Conservation (phyloP, 306 rosid species). For the Hippophae tibetana region DNA sequence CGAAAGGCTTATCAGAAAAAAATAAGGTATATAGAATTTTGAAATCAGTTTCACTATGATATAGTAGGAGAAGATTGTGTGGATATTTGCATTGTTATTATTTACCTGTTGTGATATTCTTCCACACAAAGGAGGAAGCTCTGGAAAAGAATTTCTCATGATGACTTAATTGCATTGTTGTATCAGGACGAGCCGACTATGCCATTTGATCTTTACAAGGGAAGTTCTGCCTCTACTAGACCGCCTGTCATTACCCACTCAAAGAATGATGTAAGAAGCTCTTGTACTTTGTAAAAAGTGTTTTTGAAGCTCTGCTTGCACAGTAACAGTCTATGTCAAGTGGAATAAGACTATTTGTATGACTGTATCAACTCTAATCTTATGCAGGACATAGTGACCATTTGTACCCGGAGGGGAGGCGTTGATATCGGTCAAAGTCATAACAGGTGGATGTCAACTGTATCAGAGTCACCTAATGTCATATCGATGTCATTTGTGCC, state of each 20-base stretch:
- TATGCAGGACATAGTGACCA: constrained; percentile 46
- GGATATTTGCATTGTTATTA: too few species aligned
- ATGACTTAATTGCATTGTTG: neutral
- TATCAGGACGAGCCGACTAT: constrained; percentile 39
- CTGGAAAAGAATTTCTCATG: neutral
- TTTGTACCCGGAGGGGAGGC: constrained; percentile 71
- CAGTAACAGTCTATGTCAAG: constrained; percentile 10
- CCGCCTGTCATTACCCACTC: constrained; percentile 37
- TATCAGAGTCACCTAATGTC: constrained; percentile 60
- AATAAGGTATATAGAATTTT: constrained; percentile 30
- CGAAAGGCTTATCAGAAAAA: constrained; percentile 33
- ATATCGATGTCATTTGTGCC: constrained; percentile 83
- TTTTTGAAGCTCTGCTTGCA: constrained; percentile 4
- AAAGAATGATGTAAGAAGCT: constrained; percentile 53
- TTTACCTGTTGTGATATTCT: too few species aligned
- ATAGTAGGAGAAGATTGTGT: neutral
- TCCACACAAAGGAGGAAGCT: too few species aligned
- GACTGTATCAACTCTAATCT: neutral
- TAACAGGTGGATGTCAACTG: constrained; percentile 80
- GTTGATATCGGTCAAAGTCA: constrained; percentile 46
- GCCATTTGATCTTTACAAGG: constrained; percentile 22
- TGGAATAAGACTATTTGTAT: constrained; percentile 5
- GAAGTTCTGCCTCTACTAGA: constrained; percentile 33
- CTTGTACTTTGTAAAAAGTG: neutral
- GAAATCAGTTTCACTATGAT: constrained; percentile 1